Conservation (phyloP, 2,329 filamentous ascomycete species). For the Clonostachys byssicola region DNA sequence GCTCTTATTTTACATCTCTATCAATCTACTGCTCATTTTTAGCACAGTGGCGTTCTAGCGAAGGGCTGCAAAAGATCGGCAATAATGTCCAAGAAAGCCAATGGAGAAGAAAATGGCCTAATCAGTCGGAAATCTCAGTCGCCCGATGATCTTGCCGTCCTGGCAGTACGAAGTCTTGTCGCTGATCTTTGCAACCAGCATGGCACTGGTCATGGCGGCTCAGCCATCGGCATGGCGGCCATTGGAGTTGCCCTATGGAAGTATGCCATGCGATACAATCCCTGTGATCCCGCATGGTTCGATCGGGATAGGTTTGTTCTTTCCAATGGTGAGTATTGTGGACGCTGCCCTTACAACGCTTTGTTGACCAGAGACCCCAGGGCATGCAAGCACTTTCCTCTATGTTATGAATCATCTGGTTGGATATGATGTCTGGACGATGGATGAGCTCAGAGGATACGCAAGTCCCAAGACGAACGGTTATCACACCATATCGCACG, state of each 20-base stretch:
- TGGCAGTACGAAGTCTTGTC: too few species aligned
- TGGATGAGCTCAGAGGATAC: slow-evolving; percentile 48
- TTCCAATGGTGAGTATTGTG: slow-evolving; percentile 31
- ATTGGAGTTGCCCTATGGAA: slow-evolving; percentile 48
- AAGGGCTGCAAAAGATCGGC: too few species aligned
- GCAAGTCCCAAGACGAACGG: slow-evolving; percentile 27
- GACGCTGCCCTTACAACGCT: too few species aligned
- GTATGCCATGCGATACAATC: slow-evolving; percentile 54
- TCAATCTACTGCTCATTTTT: too few species aligned
- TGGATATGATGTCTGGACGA: slow-evolving; percentile 44
- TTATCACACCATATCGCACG: slow-evolving; percentile 39
- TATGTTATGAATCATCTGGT: slow-evolving; percentile 45
- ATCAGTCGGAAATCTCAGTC: too few species aligned
- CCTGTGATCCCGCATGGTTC: slow-evolving; percentile 46
- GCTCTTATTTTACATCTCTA: too few species aligned
- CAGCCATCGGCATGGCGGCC: slow-evolving; percentile 27
- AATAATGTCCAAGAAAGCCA: too few species aligned
- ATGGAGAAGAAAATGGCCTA: too few species aligned
- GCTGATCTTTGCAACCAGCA: too few species aligned
- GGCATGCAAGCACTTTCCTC: slow-evolving; percentile 45
- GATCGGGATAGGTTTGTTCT: slow-evolving; percentile 57
- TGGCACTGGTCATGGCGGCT: background rate
- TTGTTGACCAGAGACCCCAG: slow-evolving; percentile 1
- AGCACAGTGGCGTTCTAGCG: too few species aligned
- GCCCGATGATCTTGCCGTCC: too few species aligned